A percentile compares a stretch with the other conserved stretches of the same genome.
Evolutionary conservation across 352 stramenopile species (phyloP).

Genomic region (Achlya hypogyna): DNA sequence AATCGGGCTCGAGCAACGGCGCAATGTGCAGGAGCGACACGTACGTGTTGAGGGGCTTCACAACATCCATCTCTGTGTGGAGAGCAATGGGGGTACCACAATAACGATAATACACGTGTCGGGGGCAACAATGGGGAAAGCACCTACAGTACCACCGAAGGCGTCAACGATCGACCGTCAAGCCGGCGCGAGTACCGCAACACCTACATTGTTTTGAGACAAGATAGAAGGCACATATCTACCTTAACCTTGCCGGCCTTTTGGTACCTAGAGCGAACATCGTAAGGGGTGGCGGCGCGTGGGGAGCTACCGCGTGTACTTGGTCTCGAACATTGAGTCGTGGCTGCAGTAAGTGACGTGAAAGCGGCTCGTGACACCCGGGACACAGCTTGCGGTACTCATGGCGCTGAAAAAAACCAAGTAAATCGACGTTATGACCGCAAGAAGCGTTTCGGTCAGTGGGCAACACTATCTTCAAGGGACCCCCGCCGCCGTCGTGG

Average conservation of each 20-base stretch:
- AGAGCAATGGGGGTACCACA: slow-evolving; percentile 24
- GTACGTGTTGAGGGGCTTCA: background rate
- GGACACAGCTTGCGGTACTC: too few species aligned
- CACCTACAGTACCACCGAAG: slow-evolving; percentile 18
- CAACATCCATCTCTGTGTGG: background rate
- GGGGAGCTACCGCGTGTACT: background rate
- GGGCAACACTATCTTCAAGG: too few species aligned
- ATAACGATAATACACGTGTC: slow-evolving; percentile 37
- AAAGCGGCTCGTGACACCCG: background rate
- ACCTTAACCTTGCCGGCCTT: slow-evolving; percentile 24
- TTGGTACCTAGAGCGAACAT: slow-evolving; percentile 5
- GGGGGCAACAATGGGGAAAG: slow-evolving; percentile 50
- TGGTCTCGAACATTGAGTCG: slow-evolving; percentile 13
- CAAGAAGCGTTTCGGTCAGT: too few species aligned
- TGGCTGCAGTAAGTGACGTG: slow-evolving; percentile 13
- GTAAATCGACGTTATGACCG: background rate
- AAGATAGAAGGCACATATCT: too few species aligned
- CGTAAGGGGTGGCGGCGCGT: background rate
- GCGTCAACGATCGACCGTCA: background rate
- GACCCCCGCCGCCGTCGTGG: too few species aligned
- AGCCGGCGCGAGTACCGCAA: slow-evolving; percentile 23
- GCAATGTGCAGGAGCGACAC: background rate
- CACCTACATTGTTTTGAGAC: too few species aligned
- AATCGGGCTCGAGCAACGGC: background rate
- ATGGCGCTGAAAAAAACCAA: background rate